phyloP scores from a whole-genome alignment of 2,329 filamentous ascomycete species.

The Thelonectria olida region DNA sequence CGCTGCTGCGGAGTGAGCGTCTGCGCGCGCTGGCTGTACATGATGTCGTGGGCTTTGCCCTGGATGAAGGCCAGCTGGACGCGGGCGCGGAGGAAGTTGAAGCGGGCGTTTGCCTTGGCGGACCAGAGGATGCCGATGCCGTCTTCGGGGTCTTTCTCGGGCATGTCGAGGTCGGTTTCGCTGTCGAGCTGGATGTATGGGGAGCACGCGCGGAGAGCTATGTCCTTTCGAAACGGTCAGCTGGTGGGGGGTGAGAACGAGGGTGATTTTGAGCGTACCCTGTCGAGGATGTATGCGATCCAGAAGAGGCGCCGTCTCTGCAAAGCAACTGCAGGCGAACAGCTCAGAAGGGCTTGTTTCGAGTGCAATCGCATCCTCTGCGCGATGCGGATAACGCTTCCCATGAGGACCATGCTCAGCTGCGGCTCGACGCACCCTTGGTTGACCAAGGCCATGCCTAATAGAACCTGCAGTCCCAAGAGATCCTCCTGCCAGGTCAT shows the following conservation, averaged over 20 bases:
- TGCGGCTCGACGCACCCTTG: slow-evolving; percentile 44
- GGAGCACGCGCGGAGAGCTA: slow-evolving; percentile 45
- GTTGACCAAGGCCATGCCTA: slow-evolving; percentile 46
- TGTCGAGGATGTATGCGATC: slow-evolving; percentile 49
- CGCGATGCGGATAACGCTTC: slow-evolving; percentile 44
- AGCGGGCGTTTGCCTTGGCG: neutral
- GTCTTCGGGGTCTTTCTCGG: slow-evolving; percentile 11
- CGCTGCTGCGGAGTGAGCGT: slow-evolving; percentile 15
- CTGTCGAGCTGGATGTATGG: slow-evolving; percentile 47
- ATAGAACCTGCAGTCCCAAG: slow-evolving; percentile 45
- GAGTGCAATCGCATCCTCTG: slow-evolving; percentile 46
- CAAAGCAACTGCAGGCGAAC: slow-evolving; percentile 8
- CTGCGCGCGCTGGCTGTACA: slow-evolving; percentile 19
- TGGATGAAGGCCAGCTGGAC: slow-evolving; percentile 32
- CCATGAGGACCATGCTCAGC: slow-evolving; percentile 43
- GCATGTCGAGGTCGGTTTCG: slow-evolving; percentile 48
- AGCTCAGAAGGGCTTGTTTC: slow-evolving; percentile 7
- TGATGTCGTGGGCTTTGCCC: slow-evolving; percentile 29
- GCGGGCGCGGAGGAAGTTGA: slow-evolving; percentile 27
- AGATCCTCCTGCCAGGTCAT: slow-evolving; percentile 43
- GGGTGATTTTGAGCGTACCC: neutral
- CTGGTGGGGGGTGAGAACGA: no score
- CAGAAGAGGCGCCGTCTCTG: slow-evolving; percentile 48
- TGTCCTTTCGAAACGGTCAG: slow-evolving; percentile 36
- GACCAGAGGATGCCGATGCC: slow-evolving; percentile 24